Evolutionary conservation across 1,284 basidiomycete genomes (phyloP).

Genomic region (Fistulina hepatica): DNA sequence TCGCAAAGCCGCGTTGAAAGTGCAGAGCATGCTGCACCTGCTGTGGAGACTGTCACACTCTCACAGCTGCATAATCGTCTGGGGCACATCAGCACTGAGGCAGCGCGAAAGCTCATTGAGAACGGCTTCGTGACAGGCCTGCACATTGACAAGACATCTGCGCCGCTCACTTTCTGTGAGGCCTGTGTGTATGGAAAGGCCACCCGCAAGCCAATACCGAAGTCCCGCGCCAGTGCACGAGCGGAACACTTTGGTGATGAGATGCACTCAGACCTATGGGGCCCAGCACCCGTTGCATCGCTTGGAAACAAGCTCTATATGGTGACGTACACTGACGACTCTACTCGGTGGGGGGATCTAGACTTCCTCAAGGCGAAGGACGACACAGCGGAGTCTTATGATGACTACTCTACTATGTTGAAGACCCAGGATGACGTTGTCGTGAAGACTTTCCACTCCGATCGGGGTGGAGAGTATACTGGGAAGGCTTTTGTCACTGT

Average conservation of each 20-base stretch:
- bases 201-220: conserved; percentile 17
- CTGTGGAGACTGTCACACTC: conserved; percentile 6
- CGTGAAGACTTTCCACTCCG: conserved; percentile 26
- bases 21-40: too few species aligned
- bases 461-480: conserved; percentile 28
- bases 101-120: conserved; percentile 6
- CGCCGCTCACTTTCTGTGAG: conserved; percentile 16
- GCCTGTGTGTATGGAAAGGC: conserved; percentile 22
- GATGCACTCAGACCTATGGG: conserved; percentile 3
- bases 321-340: conserved; percentile 2
- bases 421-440: not conserved
- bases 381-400: not conserved
- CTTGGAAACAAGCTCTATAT: conserved; percentile 1
- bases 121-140: conserved; percentile 6
- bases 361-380: conserved; percentile 1
- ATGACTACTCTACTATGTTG: not conserved
- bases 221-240: conserved; percentile 10
- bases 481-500: conserved; percentile 18
- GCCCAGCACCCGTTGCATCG: conserved; percentile 1
- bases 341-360: not conserved
- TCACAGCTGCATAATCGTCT: conserved; percentile 4
- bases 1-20: too few species aligned
- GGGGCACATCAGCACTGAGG: conserved; percentile 6
- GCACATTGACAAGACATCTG: conserved; percentile 2
- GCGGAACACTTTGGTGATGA: conserved; percentile 2